Evolutionary conservation across 495 filamentous ascomycete genomes (phyloP).

Genomic region (Glarea lozoyensis): DNA sequence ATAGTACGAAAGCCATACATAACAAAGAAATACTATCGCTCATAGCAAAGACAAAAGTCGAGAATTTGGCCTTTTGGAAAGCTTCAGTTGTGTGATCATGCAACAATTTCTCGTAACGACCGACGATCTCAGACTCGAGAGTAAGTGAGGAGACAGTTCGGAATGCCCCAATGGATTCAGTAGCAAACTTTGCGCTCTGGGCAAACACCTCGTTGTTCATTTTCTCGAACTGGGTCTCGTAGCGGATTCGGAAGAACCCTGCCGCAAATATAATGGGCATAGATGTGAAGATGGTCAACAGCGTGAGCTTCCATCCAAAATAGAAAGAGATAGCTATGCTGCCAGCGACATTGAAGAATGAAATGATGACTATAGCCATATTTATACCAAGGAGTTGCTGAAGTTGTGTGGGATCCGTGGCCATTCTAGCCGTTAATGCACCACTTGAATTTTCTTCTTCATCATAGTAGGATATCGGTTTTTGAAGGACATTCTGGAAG

Average conservation of each 20-base stretch:
- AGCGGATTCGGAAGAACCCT: conserved; percentile 42
- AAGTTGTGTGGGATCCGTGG: conserved; percentile 50
- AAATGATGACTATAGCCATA: conserved; percentile 27
- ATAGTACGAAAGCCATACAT: conserved; percentile 52
- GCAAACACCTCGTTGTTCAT: conserved; percentile 42
- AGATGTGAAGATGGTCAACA: conserved; percentile 34
- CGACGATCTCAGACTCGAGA: conserved; percentile 38
- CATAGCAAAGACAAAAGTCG: conserved; percentile 41
- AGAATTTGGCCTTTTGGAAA: conserved; percentile 39
- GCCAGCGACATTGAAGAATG: conserved; percentile 37
- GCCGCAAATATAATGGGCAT: conserved; percentile 42
- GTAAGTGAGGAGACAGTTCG: conserved; percentile 47
- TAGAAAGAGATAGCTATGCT: conserved; percentile 41
- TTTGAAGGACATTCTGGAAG: conserved; percentile 46
- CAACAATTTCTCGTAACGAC: conserved; percentile 41
- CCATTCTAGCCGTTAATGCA: conserved; percentile 44
- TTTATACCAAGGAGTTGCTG: conserved; percentile 52
- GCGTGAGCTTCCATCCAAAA: conserved; percentile 45
- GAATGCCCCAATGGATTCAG: conserved; percentile 46
- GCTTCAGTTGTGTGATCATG: conserved; percentile 40
- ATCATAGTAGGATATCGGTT: conserved; percentile 51
- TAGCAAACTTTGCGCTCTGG: conserved; percentile 47
- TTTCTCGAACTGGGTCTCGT: conserved; percentile 43
- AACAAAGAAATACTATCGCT: conserved; percentile 44
- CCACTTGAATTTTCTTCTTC: conserved; percentile 50